A percentile compares a stretch with the other conserved stretches of the same genome.
phyloP scores from a whole-genome alignment of 305 asterid genomes.

The Fraxinus ornus region DNA sequence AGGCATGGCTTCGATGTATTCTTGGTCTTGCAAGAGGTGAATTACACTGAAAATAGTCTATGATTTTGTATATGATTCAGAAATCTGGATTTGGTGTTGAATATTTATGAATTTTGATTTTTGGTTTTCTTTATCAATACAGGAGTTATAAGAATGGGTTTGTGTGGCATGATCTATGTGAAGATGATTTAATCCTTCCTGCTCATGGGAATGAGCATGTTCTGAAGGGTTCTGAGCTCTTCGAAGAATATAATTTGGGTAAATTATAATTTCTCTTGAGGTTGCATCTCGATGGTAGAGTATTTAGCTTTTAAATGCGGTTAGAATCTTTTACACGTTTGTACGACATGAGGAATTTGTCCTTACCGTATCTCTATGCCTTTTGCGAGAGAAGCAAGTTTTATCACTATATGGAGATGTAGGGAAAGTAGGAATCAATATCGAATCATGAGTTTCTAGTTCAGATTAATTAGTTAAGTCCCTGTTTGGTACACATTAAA shows the following conservation, averaged over 20 bases:
- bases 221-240: constrained; percentile 87
- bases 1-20: constrained; percentile 75
- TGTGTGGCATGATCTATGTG: constrained; percentile 90
- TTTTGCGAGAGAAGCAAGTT: not conserved
- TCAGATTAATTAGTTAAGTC: not conserved
- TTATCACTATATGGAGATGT: not conserved
- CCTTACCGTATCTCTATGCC: not conserved
- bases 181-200: constrained; percentile 71
- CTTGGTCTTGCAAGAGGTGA: constrained; percentile 98
- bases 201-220: constrained; percentile 84
- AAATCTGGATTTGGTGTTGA: not conserved
- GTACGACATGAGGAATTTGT: not conserved
- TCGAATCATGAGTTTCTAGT: not conserved
- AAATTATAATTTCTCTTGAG: not conserved
- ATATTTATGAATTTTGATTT: not conserved
- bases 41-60: not conserved
- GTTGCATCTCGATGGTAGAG: not conserved
- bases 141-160: constrained; percentile 81
- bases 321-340: not conserved
- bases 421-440: not conserved
- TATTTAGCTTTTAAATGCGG: not conserved
- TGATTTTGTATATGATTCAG: not conserved
- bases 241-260: constrained; percentile 70
- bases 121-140: constrained; percentile 27
- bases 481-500: no score